Base-by-base conservation (phyloP, 2,329 filamentous ascomycete genomes). In the Fusarium sp. region DNA sequence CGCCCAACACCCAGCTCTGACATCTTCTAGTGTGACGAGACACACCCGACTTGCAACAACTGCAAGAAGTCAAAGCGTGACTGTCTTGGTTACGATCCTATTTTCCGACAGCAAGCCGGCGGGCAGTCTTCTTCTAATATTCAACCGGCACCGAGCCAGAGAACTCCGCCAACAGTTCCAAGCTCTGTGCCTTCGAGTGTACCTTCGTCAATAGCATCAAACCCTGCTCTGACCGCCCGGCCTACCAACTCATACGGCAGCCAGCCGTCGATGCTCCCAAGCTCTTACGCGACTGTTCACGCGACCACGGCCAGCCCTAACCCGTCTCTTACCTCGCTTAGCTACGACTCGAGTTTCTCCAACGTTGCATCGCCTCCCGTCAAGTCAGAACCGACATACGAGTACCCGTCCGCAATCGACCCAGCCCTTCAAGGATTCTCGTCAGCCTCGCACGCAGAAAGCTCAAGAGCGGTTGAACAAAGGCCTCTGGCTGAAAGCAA, bases 51-150 rank as follows among this genome's bases (percentile, higher is more conserved):
- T 62, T 99, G 96, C 84, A 90, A 93, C 81, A 93, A 96, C 76
- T 96, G 92, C 81, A 90, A 91, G 76, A 96, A 96, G 79, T 94
- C 91, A 71, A 96, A 95, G 81, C 91, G 92, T 75, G 92, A 95
- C 74, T 96, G 92, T 75, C 77, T 94, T 47, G 92, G 92, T 55
- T 96, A 96, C 86, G 92, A 96, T 75, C 92, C 92, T 36, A 92
- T 95, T 74, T 96, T 95, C 82, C 92, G 93, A 79, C 87, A 87
- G 69, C 87, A 90, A 28, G 85, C 91, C 46, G 86, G 89, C 67
- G 91, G 93, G 65, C 92, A 95, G 77, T 87, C 91, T 20, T 88
- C 89, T 14, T 88, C 89, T 55, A 87, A 85, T 72, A 78, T 74
- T 50, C 79, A 76, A 67, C 76, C 76, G 8, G 73, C 76, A 28